Evolutionary conservation across 371 early-diverging fungal genomes (phyloP).

Genomic region (Nematocida sp.): DNA sequence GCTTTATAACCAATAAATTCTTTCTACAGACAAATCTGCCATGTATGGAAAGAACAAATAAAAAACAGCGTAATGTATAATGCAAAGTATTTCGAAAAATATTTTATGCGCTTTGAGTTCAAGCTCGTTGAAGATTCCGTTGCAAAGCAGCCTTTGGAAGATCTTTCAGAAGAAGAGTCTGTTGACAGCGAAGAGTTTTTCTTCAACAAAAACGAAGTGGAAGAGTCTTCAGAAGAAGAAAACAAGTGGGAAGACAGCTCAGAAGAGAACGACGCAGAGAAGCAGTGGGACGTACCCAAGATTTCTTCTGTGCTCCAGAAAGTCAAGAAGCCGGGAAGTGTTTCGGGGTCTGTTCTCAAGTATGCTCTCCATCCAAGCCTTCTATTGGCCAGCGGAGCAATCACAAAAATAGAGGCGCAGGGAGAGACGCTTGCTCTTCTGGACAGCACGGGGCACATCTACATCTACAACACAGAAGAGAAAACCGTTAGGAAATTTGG

Average conservation of each 20-base stretch:
- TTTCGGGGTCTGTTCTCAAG: neutral
- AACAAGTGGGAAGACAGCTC: constrained; percentile 7
- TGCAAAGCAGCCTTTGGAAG: neutral
- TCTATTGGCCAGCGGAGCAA: neutral
- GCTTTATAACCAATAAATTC: too few relatives aligned
- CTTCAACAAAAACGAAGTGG: neutral
- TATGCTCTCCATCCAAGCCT: neutral
- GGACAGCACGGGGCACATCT: constrained; percentile 7
- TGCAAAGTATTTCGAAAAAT: neutral
- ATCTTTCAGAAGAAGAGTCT: neutral
- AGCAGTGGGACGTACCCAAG: neutral
- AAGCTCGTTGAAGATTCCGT: neutral
- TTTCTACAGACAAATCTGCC: too few relatives aligned
- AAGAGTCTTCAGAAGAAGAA: neutral
- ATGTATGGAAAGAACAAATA: too few relatives aligned
- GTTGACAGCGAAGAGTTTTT: constrained; percentile 16
- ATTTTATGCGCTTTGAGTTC: constrained; percentile 6
- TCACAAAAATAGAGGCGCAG: neutral
- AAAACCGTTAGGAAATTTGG: neutral
- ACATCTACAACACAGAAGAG: neutral
- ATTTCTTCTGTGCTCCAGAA: neutral
- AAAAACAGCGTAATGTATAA: too few relatives aligned
- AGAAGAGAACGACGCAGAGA: neutral
- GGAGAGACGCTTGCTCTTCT: neutral
- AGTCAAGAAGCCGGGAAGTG: neutral